Conservation (phyloP, 2,329 filamentous ascomycete genomes). For the Pseudogymnoascus pannorum region DNA sequence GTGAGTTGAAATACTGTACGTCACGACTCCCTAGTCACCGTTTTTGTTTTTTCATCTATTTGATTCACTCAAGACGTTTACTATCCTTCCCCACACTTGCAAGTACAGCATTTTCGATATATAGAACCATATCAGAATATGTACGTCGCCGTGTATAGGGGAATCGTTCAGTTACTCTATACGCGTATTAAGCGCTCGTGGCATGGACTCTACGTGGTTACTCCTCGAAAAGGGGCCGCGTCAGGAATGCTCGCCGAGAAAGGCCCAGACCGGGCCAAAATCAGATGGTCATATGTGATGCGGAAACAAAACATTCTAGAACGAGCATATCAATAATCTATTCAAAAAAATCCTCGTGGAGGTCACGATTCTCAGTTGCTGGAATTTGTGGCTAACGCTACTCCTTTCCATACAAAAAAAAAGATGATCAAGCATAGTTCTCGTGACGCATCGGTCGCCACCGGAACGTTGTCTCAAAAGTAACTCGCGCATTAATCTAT, state of each 20-base stretch:
- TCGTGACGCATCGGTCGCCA: background rate
- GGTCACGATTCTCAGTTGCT: background rate
- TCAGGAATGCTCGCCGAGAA: background rate
- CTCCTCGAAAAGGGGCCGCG: background rate
- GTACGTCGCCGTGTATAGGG: background rate
- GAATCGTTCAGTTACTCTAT: background rate
- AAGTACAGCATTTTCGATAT: background rate
- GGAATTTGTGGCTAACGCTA: constrained; percentile 7
- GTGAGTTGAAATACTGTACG: background rate
- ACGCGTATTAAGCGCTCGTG: background rate
- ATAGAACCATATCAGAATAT: background rate
- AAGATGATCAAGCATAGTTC: background rate
- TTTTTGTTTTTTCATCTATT: constrained; percentile 1
- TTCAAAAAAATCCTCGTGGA: background rate
- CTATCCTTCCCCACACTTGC: background rate
- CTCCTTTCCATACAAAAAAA: background rate
- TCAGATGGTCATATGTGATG: background rate
- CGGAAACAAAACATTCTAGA: background rate
- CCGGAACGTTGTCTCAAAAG: background rate
- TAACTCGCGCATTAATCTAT: background rate
- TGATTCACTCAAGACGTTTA: background rate
- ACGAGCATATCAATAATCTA: background rate
- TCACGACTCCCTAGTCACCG: constrained; percentile 5
- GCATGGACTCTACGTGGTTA: background rate
- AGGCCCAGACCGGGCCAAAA: background rate